Evolutionary conservation across 768 basidiomycete genomes (phyloP), one percentile per base, ranked within the genome.

Genomic region (Nidularia sp.): DNA sequence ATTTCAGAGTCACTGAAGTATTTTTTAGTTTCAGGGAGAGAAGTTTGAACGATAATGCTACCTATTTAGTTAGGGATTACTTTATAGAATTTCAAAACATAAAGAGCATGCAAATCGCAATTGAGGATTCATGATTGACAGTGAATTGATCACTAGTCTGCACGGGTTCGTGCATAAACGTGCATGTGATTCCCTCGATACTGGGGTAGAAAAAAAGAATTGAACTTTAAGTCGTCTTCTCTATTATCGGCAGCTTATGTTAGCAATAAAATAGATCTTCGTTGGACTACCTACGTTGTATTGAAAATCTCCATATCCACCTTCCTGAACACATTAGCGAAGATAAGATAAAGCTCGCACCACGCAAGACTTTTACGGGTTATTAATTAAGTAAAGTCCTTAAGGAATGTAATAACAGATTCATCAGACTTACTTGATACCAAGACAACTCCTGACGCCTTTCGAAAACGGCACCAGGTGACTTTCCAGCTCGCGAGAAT

Each of bases 371-470:
- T 77, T 52, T 45, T 31, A 49, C 25, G 25, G 4, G 25, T 29
- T 29, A 29, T 29, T 3, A 29, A 29, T 29, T 29, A 29, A 29
- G 25, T 29, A 3, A 29, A 29, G 25, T 29, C 25, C 25, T 29
- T 29, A 29, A 29, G 4, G 25, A 29, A 29, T 29, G 25, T 4
- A 29, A 29, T 29, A 2, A 29, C 25, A 29, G 25, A 29, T 29
- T 29, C 12, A 36, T 34, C 48, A 10, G 2, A 60, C 73, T 31
- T 42, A 77, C 73, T 76, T 76, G 22, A 75, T 70, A 8, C 74
- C 75, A 4, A 76, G 52, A 51, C 77, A 77, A 45, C 69, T 70
- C n/a, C 77, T 58, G 5, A 74, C 73, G 0, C 76, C 77, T 56
- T 71, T 75, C 22, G 72, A 73, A 55, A 79, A 76, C 12, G 70